Base-by-base conservation (phyloP, 106 monocot species). In the Narthecium ossifragum region DNA sequence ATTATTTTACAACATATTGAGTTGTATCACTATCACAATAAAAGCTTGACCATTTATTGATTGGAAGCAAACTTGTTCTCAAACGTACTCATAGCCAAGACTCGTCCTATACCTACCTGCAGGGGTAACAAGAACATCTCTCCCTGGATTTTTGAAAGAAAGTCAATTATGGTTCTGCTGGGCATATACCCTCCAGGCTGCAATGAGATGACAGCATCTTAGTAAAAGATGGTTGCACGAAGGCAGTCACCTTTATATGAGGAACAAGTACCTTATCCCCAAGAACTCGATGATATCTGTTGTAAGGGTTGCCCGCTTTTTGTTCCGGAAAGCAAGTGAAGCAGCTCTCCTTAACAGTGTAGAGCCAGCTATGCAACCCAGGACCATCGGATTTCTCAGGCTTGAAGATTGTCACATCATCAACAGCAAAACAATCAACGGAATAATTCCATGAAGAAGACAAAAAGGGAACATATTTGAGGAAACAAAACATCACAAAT, bases 221-320 rank as follows among this genome's bases (percentile, higher is more conserved):
- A 68, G 23, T 34, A 28, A 70, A 27, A 47, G 5, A 60, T 52
- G 18, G 8, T 29, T 48, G 30, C 31, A n/a, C 24, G 3, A 4
- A 8, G 53, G 11, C 26, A 26, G 60, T 23, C 8, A n/a, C 14
- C 6, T 40, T 9, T 18, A 55, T 62, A 17, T 20, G 20, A 8
- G 7, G 29, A 1, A 41, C 6, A 23, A n/a, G 0, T 62, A 98
- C 90, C 87, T 87, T 50, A 54, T 48, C 21, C 90, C 96, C 30
- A 98, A 64, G 54, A 46, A 81, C 38, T 86, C 79, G 17, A 98
- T 98, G 27, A 98, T 98, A 76, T 98, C 96, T 10, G 81, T 74
- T 6, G 96, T 91, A 11, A 98, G 76, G 21, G 81, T 98, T 43
- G 96, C 80, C 22, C 96, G 57, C 52, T 77, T 98, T 32, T 84